Base-by-base conservation (phyloP, 2,329 filamentous ascomycete genomes). In the Diaporthe helianthi region DNA sequence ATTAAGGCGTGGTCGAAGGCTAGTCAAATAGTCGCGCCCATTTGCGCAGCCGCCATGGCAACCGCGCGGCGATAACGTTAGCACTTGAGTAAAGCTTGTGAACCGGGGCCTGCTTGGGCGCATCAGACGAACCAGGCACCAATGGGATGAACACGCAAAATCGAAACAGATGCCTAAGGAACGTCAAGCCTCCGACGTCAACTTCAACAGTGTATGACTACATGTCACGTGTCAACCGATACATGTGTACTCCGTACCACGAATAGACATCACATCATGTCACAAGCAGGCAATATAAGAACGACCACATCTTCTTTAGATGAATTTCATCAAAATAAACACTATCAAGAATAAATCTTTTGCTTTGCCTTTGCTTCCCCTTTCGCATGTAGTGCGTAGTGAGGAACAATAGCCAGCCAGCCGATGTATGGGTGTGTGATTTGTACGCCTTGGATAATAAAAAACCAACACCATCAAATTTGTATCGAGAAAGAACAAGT, bases 311-410 rank as follows among this genome's bases (percentile, higher is more conserved):
- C 9, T 61, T 61, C 24, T 61, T 61, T 19, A 54, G 49, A 26
- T 58, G 41, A 67, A 41, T n/a, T 68, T 69, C 66, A 71, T 53
- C 52, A 53, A 49, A 63, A 71, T 71, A 71, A 53, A 71, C 66
- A 71, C 69, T 71, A 71, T 26, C 55, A 47, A 68, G n/a, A 71
- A 58, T 58, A 58, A 33, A 33, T 61, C 46, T 60, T 44, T 44
- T 58, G 41, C 52, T 46, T 46, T 67, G 68, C 65, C 46, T 65
- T 38, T 55, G 58, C 63, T 44, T 29, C 65, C n/a, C 52, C 52
- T 26, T 44, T 58, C 26, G 29, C 26, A 63, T 61, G 64, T 47
- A 44, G 63, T 66, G 26, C 0, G 24, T 44, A 44, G 41, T 44
- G 17, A 44, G 41, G 17, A 44, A 44, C 24, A 68, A 58, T 33